Base-by-base conservation (phyloP, 805 yeast species). In the Gaillardinia entomophila region DNA sequence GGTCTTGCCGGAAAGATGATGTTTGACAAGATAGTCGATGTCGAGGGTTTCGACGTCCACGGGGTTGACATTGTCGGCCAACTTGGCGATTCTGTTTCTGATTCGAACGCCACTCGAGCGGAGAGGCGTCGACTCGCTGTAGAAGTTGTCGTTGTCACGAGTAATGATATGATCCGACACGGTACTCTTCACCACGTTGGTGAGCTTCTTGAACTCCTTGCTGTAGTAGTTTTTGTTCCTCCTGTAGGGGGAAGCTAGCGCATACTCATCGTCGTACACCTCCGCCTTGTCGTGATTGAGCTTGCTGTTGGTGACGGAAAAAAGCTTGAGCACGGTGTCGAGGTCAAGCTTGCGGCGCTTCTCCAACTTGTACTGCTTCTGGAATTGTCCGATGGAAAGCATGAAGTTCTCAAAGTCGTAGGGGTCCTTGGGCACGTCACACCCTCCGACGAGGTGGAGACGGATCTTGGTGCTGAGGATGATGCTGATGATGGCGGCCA, bases 401-500 rank as follows among this genome's bases (percentile, higher is more conserved):
- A 77, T 71, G 45, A 90, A 82, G 30, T 71, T 71, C 33, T 79
- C 82, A 32, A 77, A 78, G 39, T 84, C 90, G 49, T 83, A 79
- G 0, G 95, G 90, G 50, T 92, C 97, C 48, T 86, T 83, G 12
- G 78, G 92, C 37, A 68, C 82, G 46, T 68, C 84, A 27, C 57
- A 52, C 0, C 58, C 58, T 1, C 57, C 58, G 12, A 52, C 38
- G 24, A 52, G 30, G 3, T 52, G 53, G 8, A 80, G 61, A 30
- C 86, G 77, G 24, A 90, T 49, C 42, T 87, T 74, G 29, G 85
- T 72, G 34, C 87, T 78, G 13, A 83, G 53, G 0, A 86, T 73
- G 47, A 86, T 74, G 28, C 97, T 92, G 6, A 92, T 56, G 2
- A 92, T 66, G 0, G 92, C 90, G 0, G 94, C 72, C 0, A 88